Evolutionary conservation across 441 rosid genomes (phyloP), one percentile per base, ranked within the genome.

Genomic region (Adansonia rubrostipa): DNA sequence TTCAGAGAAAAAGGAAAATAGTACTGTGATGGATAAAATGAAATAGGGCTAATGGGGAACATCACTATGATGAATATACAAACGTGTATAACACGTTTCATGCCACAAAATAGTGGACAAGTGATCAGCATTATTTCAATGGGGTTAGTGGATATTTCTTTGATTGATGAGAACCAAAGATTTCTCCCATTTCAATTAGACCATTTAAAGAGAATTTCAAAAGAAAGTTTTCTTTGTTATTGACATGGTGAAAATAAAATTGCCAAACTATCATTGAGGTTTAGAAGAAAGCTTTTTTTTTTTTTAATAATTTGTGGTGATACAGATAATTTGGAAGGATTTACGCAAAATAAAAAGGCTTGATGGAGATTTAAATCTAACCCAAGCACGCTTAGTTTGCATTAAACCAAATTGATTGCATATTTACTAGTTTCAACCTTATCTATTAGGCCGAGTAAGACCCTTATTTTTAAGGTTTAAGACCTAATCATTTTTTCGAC

Each of bases 11-110:
- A 15, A 15, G 58, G 17, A 24, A 28, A 28, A 19, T 19, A 2
- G 1, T 19, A 8, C 28, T 58, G 28, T 58, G 56, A 51, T 0
- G 2, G 63, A 8, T 19, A 28, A 11, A 13, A 44, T 17, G 7
- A 67, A 19, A 19, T 13, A 57, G 73, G 56, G 40, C 56, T 66
- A 10, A 17, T 42, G 51, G 71, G n/a, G 50, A 11, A 9, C 15
- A 44, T 67, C 51, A n/a, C 50, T 65, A 42, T 17, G 71, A 40
- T 44, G 71, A 42, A n/a, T n/a, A 40, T 42, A 65, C 14, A 42
- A n/a, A 42, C 71, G 71, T 67, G 71, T 44, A 9, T 4, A 9
- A 17, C 53, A 67, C 71, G 71, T 67, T 44, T 19, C 15, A 42
- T 65, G 22, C 48, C 14, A 44, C 9, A 44, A 44, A 56, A 56